Base-by-base conservation (phyloP, 106 monocot species). In the Posidonia australis region DNA sequence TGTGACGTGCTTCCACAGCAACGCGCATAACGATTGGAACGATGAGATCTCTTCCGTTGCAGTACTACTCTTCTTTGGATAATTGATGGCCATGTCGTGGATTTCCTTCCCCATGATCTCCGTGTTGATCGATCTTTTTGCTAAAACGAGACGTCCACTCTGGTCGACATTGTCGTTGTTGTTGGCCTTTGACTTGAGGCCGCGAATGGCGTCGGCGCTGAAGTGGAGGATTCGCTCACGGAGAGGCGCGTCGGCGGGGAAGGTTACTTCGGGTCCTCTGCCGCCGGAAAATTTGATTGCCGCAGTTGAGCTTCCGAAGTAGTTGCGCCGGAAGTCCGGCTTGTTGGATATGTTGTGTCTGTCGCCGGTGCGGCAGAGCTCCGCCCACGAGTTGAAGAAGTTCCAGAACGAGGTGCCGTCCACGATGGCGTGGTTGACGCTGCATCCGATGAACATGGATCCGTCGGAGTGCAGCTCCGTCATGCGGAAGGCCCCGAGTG, bases 371-470 rank as follows among this genome's bases (percentile, higher is more conserved):
- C 83, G 83, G 81, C 76, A 81, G 69, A 86, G 72, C 49, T 83
- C 79, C 22, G 93, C 85, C 93, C 93, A 93, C 9, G 77, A 47
- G 46, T 89, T 93, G 72, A 93, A 77, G 81, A 93, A 93, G 63
- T 89, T 80, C 93, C 93, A 93, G 74, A 89, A 89, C 19, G 93
- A 93, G 43, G 89, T 89, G 0, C 93, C 88, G 66, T 93, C 93
- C 25, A 83, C 86, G 47, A 89, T 62, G 23, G 93, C 88, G 73
- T 93, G 93, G 81, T 83, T 89, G 62, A 79, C 79, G 61, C 81
- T 64, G 86, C 71, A 72, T 46, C 81, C 93, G 46, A 93, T 19
- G 70, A 93, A 93, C 36, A 89, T 31, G n/a, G n/a, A n/a, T 36
- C 89, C 89, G 68, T 88, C 93, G 31, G 71, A 70, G 51, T n/a